Conservation (phyloP, 2,329 filamentous ascomycete genomes). For the Aureobasidium subglaciale region DNA sequence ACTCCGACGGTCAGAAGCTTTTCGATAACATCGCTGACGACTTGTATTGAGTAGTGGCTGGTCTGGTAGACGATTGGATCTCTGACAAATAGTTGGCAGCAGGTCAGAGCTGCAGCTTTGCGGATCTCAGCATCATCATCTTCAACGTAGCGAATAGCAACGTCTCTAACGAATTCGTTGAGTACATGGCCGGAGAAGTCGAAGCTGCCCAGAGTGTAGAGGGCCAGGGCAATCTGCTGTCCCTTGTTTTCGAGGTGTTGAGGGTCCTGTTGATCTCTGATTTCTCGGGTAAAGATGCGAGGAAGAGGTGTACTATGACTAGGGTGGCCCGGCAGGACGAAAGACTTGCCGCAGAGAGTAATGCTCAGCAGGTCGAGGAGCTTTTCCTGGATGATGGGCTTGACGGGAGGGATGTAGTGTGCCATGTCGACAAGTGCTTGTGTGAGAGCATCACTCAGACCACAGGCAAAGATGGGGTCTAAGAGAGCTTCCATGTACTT, state of each 20-base stretch:
- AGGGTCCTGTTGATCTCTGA: constrained; percentile 76
- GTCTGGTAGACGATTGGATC: constrained; percentile 98
- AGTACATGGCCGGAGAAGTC: constrained; percentile 88
- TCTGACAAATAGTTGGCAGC: constrained; percentile 92
- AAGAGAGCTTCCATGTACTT: constrained; percentile 97
- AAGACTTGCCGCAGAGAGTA: constrained; percentile 85
- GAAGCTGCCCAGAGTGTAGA: constrained; percentile 95
- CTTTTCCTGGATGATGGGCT: constrained; percentile 86
- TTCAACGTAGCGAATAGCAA: constrained; percentile 96
- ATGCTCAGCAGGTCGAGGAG: constrained; percentile 90
- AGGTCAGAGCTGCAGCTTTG: constrained; percentile 90
- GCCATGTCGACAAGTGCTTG: constrained; percentile 98
- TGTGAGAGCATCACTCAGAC: constrained; percentile 85
- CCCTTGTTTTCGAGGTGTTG: constrained; percentile 73
- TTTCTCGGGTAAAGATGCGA: constrained; percentile 60
- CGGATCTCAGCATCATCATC: constrained; percentile 90
- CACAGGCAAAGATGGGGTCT: constrained; percentile 94
- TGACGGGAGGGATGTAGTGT: constrained; percentile 94
- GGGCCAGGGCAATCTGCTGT: constrained; percentile 80
- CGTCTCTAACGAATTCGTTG: constrained; percentile 97
- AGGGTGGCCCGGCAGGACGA: constrained; percentile 85
- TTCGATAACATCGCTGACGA: constrained; percentile 96
- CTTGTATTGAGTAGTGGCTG: constrained; percentile 91
- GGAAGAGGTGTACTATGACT: constrained; percentile 76
- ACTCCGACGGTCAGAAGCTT: constrained; percentile 92